Percentiles rank a stretch among this genome's conserved stretches.
Conservation (phyloP, 75 land plant species). For the Selaginella tamariscina region DNA sequence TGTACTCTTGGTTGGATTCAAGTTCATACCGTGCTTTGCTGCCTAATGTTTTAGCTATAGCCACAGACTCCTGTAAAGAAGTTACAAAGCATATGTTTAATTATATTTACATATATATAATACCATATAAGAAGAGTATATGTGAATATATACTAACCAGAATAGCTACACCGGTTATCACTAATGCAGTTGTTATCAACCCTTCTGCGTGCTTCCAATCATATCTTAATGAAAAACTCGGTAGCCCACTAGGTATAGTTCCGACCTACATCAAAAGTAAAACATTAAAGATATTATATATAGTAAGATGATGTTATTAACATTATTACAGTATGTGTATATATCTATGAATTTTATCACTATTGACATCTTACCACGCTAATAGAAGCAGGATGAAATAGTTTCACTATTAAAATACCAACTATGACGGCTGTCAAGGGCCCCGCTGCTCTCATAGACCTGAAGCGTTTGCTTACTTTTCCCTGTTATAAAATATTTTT, state of each 20-base stretch:
- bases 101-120: no score
- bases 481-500: constrained; percentile 39
- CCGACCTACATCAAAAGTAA: constrained; percentile 26
- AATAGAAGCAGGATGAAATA: constrained; percentile 67
- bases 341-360: no score
- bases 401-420: constrained; percentile 62
- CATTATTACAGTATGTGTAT: no score
- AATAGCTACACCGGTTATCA: constrained; percentile 40
- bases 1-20: constrained; percentile 95
- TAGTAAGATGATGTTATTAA: background rate
- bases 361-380: constrained; percentile 54
- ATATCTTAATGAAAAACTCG: constrained; percentile 29
- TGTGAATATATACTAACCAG: constrained; percentile 31
- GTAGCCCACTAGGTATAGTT: constrained; percentile 40
- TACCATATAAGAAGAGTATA: no score
- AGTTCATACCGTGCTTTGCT: constrained; percentile 92
- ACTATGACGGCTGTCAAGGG: constrained; percentile 78
- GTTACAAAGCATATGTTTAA: background rate
- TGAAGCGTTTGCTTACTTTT: constrained; percentile 46
- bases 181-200: constrained; percentile 30
- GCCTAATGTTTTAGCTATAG: constrained; percentile 93
- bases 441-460: constrained; percentile 73
- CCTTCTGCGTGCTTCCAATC: constrained; percentile 23
- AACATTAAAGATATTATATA: background rate
- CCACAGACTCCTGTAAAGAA: constrained; percentile 76